Base-by-base conservation (phyloP, 371 early-diverging fungal genomes). In the Rhizopus delemar region DNA sequence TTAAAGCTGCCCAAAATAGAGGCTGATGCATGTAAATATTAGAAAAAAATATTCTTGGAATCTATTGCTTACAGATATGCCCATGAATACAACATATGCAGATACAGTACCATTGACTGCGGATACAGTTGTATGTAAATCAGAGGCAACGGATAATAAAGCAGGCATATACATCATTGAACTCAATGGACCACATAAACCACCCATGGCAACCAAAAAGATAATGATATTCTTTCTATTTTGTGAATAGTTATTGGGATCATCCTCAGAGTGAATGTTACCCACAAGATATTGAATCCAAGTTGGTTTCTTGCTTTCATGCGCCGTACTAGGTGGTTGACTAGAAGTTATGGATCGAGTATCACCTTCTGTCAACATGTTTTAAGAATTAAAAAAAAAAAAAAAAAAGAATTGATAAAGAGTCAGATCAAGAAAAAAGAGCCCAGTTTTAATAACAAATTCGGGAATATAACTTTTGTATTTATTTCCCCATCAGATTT, bases 1-100 rank as follows among this genome's bases (percentile, higher is more conserved):
- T 82, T 39, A 86, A 53, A n/a, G 78, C 79, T 13, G 86, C 87
- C 85, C 85, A 89, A 13, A 86, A 54, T 3, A 91, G 33, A 15
- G 84, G 84, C 74, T 45, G 22, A 12, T 38, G 39, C 39, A 13
- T 38, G 8, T 11, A 11, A 11, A 11, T 73, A 60, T 41, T 51
- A 15, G 53, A 45, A 46, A 57, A 38, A 31, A 56, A 48, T 7
- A 45, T 22, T n/a, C 38, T 45, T 13, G 13, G 16, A n/a, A 6
- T 22, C 11, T 45, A 45, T 2, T 8, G 29, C 50, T 49, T 57
- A 69, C 73, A n/a, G 62, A 65, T 38, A 73, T 66, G 6, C 73
- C 73, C 66, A 71, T 59, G 48, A 73, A 62, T 2, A 77, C 68
- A 43, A 77, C 71, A 53, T 59, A 77, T 11, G 70, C 67, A 46